A percentile compares a stretch with the other conserved stretches of the same genome.
phyloP scores from a whole-genome alignment of 2,329 filamentous ascomycete genomes.

The Cladorrhinum sp. region DNA sequence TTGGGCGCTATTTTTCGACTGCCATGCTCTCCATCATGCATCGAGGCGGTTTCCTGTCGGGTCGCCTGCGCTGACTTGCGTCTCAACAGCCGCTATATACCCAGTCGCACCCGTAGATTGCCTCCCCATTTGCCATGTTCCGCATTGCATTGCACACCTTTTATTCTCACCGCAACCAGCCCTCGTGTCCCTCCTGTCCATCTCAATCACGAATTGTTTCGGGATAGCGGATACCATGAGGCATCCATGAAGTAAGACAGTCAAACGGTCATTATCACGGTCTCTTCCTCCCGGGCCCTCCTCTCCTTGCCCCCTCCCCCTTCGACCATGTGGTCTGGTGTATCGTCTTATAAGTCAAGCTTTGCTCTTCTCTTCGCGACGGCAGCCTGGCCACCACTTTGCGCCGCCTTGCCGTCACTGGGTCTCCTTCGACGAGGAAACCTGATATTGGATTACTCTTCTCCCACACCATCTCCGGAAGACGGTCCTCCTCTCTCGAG shows the following conservation, averaged over 20 bases:
- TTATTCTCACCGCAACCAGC: slow-evolving; percentile 38
- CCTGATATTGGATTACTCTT: slow-evolving; percentile 49
- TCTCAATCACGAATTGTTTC: slow-evolving; percentile 52
- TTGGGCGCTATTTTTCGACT: not conserved
- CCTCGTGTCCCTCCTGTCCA: slow-evolving; percentile 32
- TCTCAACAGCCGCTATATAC: slow-evolving; percentile 12
- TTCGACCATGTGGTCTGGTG: slow-evolving; percentile 40
- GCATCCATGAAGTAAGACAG: slow-evolving; percentile 29
- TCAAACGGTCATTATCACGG: slow-evolving; percentile 18
- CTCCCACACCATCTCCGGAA: slow-evolving; percentile 57
- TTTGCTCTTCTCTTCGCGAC: slow-evolving; percentile 30
- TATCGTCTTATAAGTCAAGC: slow-evolving; percentile 28
- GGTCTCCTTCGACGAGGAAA: slow-evolving; percentile 28
- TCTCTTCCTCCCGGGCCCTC: slow-evolving; percentile 22
- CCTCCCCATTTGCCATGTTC: slow-evolving; percentile 1
- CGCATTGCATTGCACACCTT: not conserved
- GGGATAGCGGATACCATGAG: slow-evolving; percentile 41
- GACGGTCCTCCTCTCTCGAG: slow-evolving; percentile 59
- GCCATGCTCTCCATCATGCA: not conserved
- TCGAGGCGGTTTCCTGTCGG: not conserved
- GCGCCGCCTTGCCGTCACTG: slow-evolving; percentile 29
- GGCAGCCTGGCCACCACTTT: slow-evolving; percentile 30
- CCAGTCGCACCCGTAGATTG: slow-evolving; percentile 6
- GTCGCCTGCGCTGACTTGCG: slow-evolving; percentile 2
- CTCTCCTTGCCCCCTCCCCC: slow-evolving; percentile 18